A percentile compares a stretch with the other conserved stretches of the same genome.
Evolutionary conservation across 164 flowering plant species (phyloP).

Genomic region (Piper betle): DNA sequence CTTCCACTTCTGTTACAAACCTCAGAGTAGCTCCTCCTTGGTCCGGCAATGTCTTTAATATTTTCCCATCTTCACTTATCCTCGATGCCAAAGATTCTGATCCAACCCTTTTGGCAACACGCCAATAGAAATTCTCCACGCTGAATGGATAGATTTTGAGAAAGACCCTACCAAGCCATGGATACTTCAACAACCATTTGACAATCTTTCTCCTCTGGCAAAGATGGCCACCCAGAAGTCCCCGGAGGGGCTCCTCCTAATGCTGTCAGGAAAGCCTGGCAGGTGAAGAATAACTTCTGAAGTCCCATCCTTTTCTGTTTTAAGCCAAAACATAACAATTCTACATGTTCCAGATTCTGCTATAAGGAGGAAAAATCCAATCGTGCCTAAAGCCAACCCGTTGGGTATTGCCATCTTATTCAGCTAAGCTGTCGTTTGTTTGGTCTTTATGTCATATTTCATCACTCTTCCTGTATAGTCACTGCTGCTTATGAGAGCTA

Average conservation of each 20-base stretch:
- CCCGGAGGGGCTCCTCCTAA: conserved; percentile 13
- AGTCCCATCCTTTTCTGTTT: conserved; percentile 8
- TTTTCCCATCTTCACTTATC: conserved; percentile 6
- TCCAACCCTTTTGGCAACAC: background rate
- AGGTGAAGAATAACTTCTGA: conserved; percentile 6
- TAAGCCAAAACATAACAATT: conserved; percentile 11
- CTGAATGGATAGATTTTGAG: background rate
- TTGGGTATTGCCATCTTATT: conserved; percentile 20
- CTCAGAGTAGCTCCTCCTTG: conserved; percentile 2
- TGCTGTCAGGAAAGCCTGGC: conserved; percentile 21
- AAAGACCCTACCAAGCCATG: background rate
- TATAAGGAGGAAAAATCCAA: conserved; percentile 21
- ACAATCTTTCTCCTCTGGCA: conserved; percentile 1
- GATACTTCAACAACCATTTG: background rate
- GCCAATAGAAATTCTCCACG: background rate
- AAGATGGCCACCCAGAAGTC: conserved; percentile 17
- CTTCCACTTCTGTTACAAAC: conserved; percentile 2
- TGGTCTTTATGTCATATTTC: conserved; percentile 21
- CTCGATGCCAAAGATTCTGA: conserved; percentile 2
- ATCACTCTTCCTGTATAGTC: conserved; percentile 35
- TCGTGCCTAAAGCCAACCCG: conserved; percentile 30
- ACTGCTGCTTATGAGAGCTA: conserved; percentile 8
- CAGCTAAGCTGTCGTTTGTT: conserved; percentile 12
- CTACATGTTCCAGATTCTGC: conserved; percentile 5
- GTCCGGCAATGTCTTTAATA: conserved; percentile 8